Conservation (phyloP, 192 early-diverging fungal species). For the Geranomyces variabilis region DNA sequence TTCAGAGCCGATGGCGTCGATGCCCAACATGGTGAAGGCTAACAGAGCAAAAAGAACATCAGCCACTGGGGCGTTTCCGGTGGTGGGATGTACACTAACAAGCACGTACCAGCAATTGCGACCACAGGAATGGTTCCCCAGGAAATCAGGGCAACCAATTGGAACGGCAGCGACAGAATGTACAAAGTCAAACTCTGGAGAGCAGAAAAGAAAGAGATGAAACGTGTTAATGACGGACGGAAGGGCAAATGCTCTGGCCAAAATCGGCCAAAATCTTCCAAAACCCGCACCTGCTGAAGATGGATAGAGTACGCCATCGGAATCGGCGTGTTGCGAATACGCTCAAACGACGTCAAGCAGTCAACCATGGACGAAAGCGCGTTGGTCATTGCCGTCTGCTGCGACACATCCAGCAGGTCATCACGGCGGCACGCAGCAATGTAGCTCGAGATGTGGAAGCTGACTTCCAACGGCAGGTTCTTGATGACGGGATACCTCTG, state of each 20-base stretch:
- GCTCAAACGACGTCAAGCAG: conserved; percentile 66
- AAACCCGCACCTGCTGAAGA: conserved; percentile 69
- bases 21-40: conserved; percentile 70
- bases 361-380: conserved; percentile 38
- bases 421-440: conserved; percentile 25
- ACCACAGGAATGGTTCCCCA: conserved; percentile 71
- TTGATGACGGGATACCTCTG: conserved; percentile 29
- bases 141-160: conserved; percentile 56
- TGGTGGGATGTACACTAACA: conserved; percentile 25
- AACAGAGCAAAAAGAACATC: background rate
- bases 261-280: background rate
- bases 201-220: background rate
- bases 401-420: conserved; percentile 38
- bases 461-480: conserved; percentile 48
- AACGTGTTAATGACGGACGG: background rate
- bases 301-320: conserved; percentile 89
- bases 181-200: conserved; percentile 59
- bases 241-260: background rate
- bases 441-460: conserved; percentile 40
- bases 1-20: conserved; percentile 82
- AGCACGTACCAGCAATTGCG: conserved; percentile 48
- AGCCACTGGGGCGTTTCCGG: background rate
- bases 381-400: conserved; percentile 35
- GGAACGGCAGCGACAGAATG: conserved; percentile 80
- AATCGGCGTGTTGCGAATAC: conserved; percentile 84